Base-by-base conservation (phyloP, 768 basidiomycete genomes). In the Gyrodon lividus region DNA sequence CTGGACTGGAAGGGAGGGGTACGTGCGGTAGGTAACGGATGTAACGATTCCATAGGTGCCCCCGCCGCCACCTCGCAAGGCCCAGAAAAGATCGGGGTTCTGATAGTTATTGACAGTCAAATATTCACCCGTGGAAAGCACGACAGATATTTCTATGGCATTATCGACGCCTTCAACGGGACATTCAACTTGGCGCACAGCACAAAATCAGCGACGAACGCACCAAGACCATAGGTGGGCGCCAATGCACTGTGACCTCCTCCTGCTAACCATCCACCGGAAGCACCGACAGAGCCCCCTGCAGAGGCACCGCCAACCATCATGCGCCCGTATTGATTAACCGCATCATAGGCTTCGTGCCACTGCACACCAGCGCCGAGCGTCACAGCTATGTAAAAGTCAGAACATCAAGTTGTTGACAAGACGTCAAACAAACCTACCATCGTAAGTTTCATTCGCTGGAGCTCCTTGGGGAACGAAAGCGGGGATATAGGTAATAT, bases 21-120 rank as follows among this genome's bases (percentile, higher is more conserved):
- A 70, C 0, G 75, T 78, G 45, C 61, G 59, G 56, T 79, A 79
- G 0, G 77, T 78, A 5, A 72, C 73, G 1, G 74, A 75, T 3
- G 72, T 73, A 17, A 80, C 65, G 19, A 80, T 66, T 8, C 76
- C 78, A 48, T 67, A 80, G 2, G 74, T 79, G 14, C 75, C 67
- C 0, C 76, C 77, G 0, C 80, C 80, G 1, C 76, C 77, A 0
- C 79, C 80, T 22, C 79, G 70, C 45, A 82, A 57, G 0, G 81
- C 79, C 74, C 77, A 82, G 64, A 78, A 82, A 5, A 82, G 69
- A 48, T 81, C 76, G 3, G 64, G 13, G 52, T 80, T 65, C 35
- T 70, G 65, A 56, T 72, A 62, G 0, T 57, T 54, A 56, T 81
- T 82, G 19, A 67, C 73, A 4, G 58, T 70, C 46, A 77, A 57